Percentiles rank a stretch among this genome's conserved stretches.
These are phyloP conservation scores for Diaporthe destruens DNA, from an alignment of 2,329 filamentous ascomycete species.

Conservation along the genomic window DNA sequence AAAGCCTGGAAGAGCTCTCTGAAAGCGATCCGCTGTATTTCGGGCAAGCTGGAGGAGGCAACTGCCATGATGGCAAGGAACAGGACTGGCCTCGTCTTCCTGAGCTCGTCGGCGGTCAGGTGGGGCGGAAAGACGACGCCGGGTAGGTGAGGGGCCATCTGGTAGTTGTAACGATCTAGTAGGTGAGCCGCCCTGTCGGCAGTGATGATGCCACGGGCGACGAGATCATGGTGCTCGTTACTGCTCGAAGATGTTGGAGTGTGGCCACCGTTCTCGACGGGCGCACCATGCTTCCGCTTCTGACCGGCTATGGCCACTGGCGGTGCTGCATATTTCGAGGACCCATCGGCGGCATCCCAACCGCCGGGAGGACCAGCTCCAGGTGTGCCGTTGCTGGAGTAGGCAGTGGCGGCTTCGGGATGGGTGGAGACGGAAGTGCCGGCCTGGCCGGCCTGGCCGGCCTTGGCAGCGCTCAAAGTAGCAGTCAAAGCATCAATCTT, in stretches of 20 bases:
- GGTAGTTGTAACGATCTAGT: slow-evolving; percentile 69
- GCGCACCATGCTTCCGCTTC: slow-evolving; percentile 56
- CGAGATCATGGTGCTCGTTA: slow-evolving; percentile 58
- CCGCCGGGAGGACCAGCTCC: slow-evolving; percentile 33
- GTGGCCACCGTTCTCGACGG: slow-evolving; percentile 41
- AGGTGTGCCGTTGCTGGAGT: slow-evolving; percentile 38
- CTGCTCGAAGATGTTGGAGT: slow-evolving; percentile 39
- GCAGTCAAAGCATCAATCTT: slow-evolving; percentile 92
- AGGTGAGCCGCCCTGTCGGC: slow-evolving; percentile 67
- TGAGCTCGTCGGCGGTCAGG: slow-evolving; percentile 67
- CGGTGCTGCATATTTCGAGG: slow-evolving; percentile 37
- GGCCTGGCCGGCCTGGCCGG: slow-evolving; percentile 45
- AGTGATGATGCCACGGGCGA: slow-evolving; percentile 71
- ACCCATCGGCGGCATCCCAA: slow-evolving; percentile 35
- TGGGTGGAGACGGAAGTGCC: slow-evolving; percentile 20
- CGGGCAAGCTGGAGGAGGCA: slow-evolving; percentile 68
- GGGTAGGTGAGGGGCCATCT: slow-evolving; percentile 73
- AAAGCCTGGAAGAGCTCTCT: slow-evolving; percentile 79
- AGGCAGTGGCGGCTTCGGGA: slow-evolving; percentile 36
- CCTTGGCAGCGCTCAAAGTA: slow-evolving; percentile 72
- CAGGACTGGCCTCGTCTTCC: slow-evolving; percentile 71
- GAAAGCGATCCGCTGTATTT: slow-evolving; percentile 71
- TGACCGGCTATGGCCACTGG: slow-evolving; percentile 52
- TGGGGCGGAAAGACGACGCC: slow-evolving; percentile 70
- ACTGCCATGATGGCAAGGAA: slow-evolving; percentile 80